Evolutionary conservation across 768 basidiomycete genomes (phyloP), one percentile per base, ranked within the genome.

Genomic region (Candolleomyces aberdarensis): DNA sequence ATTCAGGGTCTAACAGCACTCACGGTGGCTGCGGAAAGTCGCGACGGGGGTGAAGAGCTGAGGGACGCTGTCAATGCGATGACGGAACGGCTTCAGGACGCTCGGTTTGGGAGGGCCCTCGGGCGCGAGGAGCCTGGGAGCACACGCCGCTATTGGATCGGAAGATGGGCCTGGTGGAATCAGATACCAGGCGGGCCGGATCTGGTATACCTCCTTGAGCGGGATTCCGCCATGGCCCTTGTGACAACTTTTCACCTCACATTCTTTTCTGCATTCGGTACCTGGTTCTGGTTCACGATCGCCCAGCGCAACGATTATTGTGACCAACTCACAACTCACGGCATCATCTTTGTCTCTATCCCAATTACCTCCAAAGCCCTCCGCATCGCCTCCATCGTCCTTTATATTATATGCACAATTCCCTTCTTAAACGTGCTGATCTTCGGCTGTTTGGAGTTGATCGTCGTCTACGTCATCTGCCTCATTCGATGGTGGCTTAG

Each of bases 251-350:
- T 49, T 47, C 63, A 64, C 44, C 60, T 64, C 11, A 43, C 60
- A 19, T 41, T 61, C 17, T 36, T 62, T 14, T 55, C 63, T 3
- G 57, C 36, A 6, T 61, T 61, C 46, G 63, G 60, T 8, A 14
- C 62, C 32, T 64, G 63, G 63, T 56, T 64, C 36, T 61, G 63
- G 63, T 57, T 57, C 54, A 61, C 55, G 17, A 32, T 61, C 32
- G 20, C 11, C 13, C 13, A 61, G n/a, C 40, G n/a, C 6, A 56
- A 39, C 36, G 55, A 47, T 15, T 6, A 56, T 14, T 50, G 41
- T 31, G 11, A 41, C 14, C 22, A 61, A 19, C 44, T 41, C 29
- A 57, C 55, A 1, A 31, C 31, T 29, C 32, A 47, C 60, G 26
- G 26, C 26, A 19, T 31, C 59, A 40, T 53, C n/a, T 43, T 60